Conservation (phyloP, 148 eudicot genomes). For the Linanthus parryae region DNA sequence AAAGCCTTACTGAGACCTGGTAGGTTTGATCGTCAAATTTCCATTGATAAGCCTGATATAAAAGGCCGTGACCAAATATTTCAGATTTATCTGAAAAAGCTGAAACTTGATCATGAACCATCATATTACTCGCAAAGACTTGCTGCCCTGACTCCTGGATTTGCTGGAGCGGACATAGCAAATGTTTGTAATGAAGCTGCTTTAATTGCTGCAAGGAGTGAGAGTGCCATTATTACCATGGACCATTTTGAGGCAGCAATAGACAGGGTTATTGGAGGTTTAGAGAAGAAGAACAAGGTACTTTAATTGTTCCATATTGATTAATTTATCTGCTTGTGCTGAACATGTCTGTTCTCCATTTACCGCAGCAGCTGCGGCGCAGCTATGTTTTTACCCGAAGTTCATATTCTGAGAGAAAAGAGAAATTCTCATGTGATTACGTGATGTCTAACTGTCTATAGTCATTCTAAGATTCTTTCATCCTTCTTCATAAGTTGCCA, state of each 20-base stretch:
- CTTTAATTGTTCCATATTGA: not conserved
- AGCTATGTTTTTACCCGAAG: no score
- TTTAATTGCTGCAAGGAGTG: conserved; percentile 54
- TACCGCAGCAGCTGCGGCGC: no score
- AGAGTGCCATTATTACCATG: conserved; percentile 31
- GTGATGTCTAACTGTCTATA: no score
- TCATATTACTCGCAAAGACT: conserved; percentile 56
- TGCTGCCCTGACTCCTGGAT: conserved; percentile 68
- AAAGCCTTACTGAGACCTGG: conserved; percentile 70
- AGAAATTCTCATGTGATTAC: no score
- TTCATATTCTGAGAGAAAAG: no score
- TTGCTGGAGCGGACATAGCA: conserved; percentile 71
- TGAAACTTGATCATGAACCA: conserved; percentile 55
- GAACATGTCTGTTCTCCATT: no score
- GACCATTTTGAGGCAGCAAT: conserved; percentile 63
- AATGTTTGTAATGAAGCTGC: conserved; percentile 78
- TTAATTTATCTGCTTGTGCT: not conserved
- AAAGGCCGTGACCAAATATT: conserved; percentile 64
- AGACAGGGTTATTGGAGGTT: conserved; percentile 59
- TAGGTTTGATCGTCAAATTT: conserved; percentile 64
- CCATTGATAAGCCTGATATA: conserved; percentile 62
- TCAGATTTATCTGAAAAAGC: conserved; percentile 38
- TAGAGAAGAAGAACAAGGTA: conserved; percentile 66
- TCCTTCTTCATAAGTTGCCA: no score
- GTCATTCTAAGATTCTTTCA: no score